Evolutionary conservation across 306 rosid species (phyloP), one percentile per base, ranked within the genome.

Genomic region (Leucaena leucocephala): DNA sequence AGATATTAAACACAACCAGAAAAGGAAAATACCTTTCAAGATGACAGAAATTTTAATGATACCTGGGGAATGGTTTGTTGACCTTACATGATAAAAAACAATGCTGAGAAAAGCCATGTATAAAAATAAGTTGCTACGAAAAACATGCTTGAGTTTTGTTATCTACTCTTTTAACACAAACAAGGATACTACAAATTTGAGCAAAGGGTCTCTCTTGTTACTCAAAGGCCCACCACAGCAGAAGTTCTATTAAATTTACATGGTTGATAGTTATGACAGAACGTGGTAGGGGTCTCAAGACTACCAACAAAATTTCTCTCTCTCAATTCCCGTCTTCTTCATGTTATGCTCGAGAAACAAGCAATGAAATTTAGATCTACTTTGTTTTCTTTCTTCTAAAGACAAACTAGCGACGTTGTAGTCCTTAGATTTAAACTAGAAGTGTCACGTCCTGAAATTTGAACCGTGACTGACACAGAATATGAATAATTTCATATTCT

Each of bases 1-100:
- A 61, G 21, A 68, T 55, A 52, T 43, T 45, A 34, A 58, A 64
- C 33, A 69, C 19, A 15, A 13, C n/a, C 50, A 11, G 3, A 2
- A 3, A 3, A 21, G 9, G 38, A 2, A 42, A 58, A 12, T 40
- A 42, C 42, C 65, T 35, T 71, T 45, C 35, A 38, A 71, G 38
- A 82, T 34, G 74, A 57, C 6, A 48, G 19, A 59, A 45, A 22
- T 74, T 61, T 16, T 67, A 65, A 76, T 76, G 22, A 76, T 39
- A 9, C 40, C 38, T 36, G 43, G 2, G 22, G 66, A 61, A 61
- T 44, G 42, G 66, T 64, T 71, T 9, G 70, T 59, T 67, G 68
- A 72, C 55, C 27, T 15, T 65, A 55, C 33, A 75, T 61, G 21
- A 68, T 44, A 65, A 54, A 83, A 78, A 49, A 43, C 73, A 68